phyloP scores from a whole-genome alignment of 2,329 filamentous ascomycete species.

The Lasiodiplodia sp. region DNA sequence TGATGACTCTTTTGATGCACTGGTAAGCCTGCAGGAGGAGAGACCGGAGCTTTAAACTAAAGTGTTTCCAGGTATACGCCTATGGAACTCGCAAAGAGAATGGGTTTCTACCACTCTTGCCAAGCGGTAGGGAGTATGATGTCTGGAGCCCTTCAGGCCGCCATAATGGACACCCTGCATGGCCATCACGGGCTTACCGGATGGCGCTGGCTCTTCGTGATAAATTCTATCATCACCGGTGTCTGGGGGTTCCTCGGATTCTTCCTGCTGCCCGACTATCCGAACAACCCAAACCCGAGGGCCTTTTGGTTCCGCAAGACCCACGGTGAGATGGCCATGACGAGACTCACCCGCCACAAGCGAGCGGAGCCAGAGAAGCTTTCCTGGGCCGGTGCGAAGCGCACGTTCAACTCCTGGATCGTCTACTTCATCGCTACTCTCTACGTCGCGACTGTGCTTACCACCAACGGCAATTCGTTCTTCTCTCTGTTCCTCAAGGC shows the following conservation, averaged over 20 bases:
- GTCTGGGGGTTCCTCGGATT: not conserved
- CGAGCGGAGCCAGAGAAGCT: not conserved
- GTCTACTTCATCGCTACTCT: not conserved
- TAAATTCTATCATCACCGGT: not conserved
- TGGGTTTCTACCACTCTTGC: not conserved
- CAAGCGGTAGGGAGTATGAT: not conserved
- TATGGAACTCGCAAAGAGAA: not conserved
- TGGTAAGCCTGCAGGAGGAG: not conserved
- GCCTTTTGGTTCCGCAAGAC: not conserved
- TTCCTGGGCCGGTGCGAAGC: not conserved
- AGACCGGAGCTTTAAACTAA: fast-evolving
- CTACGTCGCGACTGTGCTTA: not conserved
- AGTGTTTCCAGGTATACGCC: not conserved
- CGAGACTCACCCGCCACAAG: not conserved
- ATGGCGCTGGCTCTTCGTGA: not conserved
- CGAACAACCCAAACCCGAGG: not conserved
- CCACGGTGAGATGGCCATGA: not conserved
- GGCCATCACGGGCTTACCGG: not conserved
- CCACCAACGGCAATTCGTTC: not conserved
- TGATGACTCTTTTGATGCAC: slow-evolving; percentile 35
- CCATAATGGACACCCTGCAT: not conserved
- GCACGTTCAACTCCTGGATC: not conserved
- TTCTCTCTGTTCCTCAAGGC: not conserved
- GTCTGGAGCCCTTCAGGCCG: not conserved
- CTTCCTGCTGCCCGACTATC: not conserved